These are phyloP conservation scores for Fusarium sp. DNA, from an alignment of 2,329 filamentous ascomycete species.

Conservation along the genomic window DNA sequence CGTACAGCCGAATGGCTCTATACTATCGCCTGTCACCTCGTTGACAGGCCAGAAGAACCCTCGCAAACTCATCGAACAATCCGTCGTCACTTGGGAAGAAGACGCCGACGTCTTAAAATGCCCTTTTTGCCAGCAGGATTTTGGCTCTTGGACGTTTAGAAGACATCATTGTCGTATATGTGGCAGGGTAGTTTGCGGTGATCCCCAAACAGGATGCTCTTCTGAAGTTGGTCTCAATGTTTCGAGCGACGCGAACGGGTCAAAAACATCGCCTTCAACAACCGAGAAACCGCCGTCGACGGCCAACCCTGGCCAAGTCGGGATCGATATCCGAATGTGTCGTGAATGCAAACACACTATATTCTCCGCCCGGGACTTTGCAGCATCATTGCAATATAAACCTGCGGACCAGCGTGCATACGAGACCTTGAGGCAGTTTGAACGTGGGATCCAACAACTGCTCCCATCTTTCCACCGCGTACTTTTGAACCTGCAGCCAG, in stretches of 20 bases:
- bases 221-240: slow-evolving; percentile 84
- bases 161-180: slow-evolving; percentile 95
- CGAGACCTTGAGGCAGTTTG: slow-evolving; percentile 84
- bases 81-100: slow-evolving; percentile 94
- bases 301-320: slow-evolving; percentile 60
- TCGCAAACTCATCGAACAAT: slow-evolving; percentile 86
- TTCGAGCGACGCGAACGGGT: slow-evolving; percentile 54
- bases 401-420: slow-evolving; percentile 83
- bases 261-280: slow-evolving; percentile 42
- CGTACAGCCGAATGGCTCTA: slow-evolving; percentile 56
- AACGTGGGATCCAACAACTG: slow-evolving; percentile 82
- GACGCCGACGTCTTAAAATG: slow-evolving; percentile 82
- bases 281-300: slow-evolving; percentile 54
- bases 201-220: slow-evolving; percentile 85
- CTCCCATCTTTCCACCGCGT: slow-evolving; percentile 86
- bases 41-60: slow-evolving; percentile 75
- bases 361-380: slow-evolving; percentile 77
- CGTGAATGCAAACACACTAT: slow-evolving; percentile 78
- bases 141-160: slow-evolving; percentile 90
- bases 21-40: slow-evolving; percentile 69
- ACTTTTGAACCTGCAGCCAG: slow-evolving; percentile 73
- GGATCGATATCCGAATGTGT: slow-evolving; percentile 89
- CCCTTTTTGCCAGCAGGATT: slow-evolving; percentile 96
- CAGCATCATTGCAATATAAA: slow-evolving; percentile 71
- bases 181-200: slow-evolving; percentile 90